phyloP scores from a whole-genome alignment of 2,329 filamentous ascomycete genomes.

The Ceratocystis cubensis region DNA sequence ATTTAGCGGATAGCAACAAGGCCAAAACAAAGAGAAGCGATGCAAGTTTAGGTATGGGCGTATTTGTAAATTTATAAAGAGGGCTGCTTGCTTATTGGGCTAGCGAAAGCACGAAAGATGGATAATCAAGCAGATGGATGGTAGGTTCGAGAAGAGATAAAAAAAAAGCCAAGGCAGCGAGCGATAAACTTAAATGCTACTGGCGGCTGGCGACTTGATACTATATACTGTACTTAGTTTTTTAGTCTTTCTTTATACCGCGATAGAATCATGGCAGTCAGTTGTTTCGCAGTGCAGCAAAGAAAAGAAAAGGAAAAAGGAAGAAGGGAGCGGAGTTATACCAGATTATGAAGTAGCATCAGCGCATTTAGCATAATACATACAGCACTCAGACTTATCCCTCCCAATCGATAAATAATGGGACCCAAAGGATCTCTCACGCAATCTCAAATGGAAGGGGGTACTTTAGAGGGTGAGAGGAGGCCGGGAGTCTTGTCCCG shows the following conservation, averaged over 20 bases:
- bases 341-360: not conserved
- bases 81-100: not conserved
- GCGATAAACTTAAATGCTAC: not conserved
- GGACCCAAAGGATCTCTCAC: not conserved
- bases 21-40: not conserved
- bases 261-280: not conserved
- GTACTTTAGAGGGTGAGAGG: no score
- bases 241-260: not conserved
- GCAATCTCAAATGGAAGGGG: not conserved
- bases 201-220: not conserved
- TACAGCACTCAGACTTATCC: not conserved
- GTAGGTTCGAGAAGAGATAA: constrained; percentile 4
- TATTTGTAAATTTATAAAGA: not conserved
- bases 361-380: not conserved
- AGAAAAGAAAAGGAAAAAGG: not conserved
- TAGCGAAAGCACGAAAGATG: not conserved
- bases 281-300: not conserved
- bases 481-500: no score
- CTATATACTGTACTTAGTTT: not conserved
- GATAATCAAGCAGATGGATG: not conserved
- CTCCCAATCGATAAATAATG: not conserved
- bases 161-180: not conserved
- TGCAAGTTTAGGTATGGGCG: not conserved
- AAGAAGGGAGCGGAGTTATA: not conserved
- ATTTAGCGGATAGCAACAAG: not conserved